phyloP scores from a whole-genome alignment of 306 rosid species.

The Lotus japonicus region DNA sequence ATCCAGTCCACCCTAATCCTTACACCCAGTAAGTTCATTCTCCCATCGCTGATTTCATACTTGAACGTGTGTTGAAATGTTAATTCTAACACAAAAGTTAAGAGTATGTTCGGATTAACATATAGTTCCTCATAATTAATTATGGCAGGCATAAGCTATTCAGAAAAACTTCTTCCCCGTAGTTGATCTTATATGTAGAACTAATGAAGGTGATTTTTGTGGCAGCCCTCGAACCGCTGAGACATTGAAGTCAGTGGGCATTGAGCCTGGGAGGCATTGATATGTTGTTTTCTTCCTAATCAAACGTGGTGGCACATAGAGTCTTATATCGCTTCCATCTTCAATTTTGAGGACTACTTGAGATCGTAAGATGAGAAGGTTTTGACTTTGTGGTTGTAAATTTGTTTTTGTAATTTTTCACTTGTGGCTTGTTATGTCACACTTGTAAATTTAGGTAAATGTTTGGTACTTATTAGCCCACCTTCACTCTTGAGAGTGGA shows the following conservation, averaged over 20 bases:
- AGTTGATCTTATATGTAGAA: too few species aligned
- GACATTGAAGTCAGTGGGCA: slow-evolving; percentile 35
- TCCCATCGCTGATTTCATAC: not conserved
- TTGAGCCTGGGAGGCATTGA: not conserved
- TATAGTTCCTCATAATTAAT: too few species aligned
- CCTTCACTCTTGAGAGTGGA: slow-evolving; percentile 1
- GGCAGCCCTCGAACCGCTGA: slow-evolving; percentile 25
- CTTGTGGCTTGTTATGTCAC: not conserved
- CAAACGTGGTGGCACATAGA: slow-evolving; percentile 1
- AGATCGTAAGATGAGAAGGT: slow-evolving; percentile 13
- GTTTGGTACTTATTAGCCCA: slow-evolving; percentile 1
- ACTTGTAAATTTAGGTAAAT: slow-evolving; percentile 8
- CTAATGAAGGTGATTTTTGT: not conserved
- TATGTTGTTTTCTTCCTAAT: not conserved
- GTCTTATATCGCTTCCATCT: not conserved
- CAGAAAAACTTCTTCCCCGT: too few species aligned
- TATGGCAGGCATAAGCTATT: too few species aligned
- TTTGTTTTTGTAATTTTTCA: not conserved
- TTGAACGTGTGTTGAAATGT: too few species aligned
- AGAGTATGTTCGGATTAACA: too few species aligned
- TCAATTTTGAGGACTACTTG: not conserved
- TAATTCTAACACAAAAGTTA: too few species aligned
- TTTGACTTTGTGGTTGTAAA: not conserved
- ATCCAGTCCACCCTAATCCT: slow-evolving; percentile 33
- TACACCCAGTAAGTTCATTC: slow-evolving; percentile 11